Percentiles rank a stretch among this genome's conserved stretches.
These are phyloP conservation scores for Leishmania guyanensis DNA, from an alignment of 208 protist genomes.

Conservation along the genomic window DNA sequence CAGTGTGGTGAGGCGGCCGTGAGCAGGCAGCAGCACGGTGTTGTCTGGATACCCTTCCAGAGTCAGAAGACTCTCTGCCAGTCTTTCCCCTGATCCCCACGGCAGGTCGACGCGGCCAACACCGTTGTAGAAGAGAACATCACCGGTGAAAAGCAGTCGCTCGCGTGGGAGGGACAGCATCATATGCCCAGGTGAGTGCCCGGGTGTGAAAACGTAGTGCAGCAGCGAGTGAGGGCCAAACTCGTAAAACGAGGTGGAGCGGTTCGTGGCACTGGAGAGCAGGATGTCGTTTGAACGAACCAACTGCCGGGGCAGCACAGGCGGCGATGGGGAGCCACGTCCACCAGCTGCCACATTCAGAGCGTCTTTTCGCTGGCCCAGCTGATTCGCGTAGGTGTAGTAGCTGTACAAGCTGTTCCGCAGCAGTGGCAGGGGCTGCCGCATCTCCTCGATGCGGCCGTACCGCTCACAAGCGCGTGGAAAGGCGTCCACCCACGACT, in stretches of 20 bases:
- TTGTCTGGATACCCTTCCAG: conserved; percentile 80
- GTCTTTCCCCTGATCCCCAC: conserved; percentile 71
- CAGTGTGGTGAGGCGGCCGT: conserved; percentile 87
- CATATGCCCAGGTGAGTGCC: conserved; percentile 90
- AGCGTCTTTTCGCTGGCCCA: conserved; percentile 38
- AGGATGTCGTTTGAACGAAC: conserved; percentile 72
- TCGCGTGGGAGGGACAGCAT: conserved; percentile 86
- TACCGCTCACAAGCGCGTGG: conserved; percentile 81
- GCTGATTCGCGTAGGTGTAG: conserved; percentile 52
- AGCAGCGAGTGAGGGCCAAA: conserved; percentile 76
- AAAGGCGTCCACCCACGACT: conserved; percentile 82
- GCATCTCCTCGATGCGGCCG: conserved; percentile 65
- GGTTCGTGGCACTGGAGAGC: conserved; percentile 78
- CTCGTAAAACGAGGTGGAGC: conserved; percentile 79
- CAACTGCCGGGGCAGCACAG: conserved; percentile 30
- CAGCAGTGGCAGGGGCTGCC: conserved; percentile 63
- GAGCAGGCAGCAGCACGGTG: conserved; percentile 84
- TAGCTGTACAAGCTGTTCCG: conserved; percentile 65
- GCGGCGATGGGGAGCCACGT: background rate
- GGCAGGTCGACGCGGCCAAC: conserved; percentile 89
- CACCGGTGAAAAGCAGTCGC: conserved; percentile 85
- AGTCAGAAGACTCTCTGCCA: conserved; percentile 80
- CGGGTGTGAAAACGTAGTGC: conserved; percentile 88
- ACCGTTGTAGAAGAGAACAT: conserved; percentile 84
- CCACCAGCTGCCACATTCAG: conserved; percentile 19